Evolutionary conservation across 1,284 basidiomycete genomes (phyloP).

Genomic region (Boletellus dicymbophilus): DNA sequence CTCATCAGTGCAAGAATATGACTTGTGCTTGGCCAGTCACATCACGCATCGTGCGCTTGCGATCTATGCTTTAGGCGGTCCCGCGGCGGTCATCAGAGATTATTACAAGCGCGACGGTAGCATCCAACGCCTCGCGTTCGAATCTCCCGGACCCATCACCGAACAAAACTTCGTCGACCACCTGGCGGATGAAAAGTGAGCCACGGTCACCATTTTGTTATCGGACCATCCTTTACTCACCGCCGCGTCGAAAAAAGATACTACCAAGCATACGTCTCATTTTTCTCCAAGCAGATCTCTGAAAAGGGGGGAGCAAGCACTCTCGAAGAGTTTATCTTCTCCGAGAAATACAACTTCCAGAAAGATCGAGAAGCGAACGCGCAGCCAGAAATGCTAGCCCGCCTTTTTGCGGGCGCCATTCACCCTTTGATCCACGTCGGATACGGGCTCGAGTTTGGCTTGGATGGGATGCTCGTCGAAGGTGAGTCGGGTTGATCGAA

Average conservation of each 20-base stretch:
- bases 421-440: constrained; percentile 34
- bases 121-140: constrained; percentile 34
- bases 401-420: constrained; percentile 25
- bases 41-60: constrained; percentile 45
- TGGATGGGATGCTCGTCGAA: constrained; percentile 33
- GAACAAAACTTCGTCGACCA: constrained; percentile 44
- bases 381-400: constrained; percentile 28
- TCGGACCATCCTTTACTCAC: background rate
- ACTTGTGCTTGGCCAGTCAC: constrained; percentile 33
- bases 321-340: constrained; percentile 62
- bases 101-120: constrained; percentile 37
- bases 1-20: too few relatives aligned
- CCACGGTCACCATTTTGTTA: background rate
- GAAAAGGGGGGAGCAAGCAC: constrained; percentile 42
- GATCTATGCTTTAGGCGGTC: constrained; percentile 43
- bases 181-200: constrained; percentile 43
- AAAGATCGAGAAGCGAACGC: constrained; percentile 9
- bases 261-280: constrained; percentile 57
- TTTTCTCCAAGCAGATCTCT: constrained; percentile 51
- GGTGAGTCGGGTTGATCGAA: constrained; percentile 21
- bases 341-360: constrained; percentile 48
- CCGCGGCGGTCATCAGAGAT: constrained; percentile 34
- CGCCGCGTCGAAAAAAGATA: constrained; percentile 42
- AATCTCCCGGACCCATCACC: constrained; percentile 40
- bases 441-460: constrained; percentile 33